Percentiles rank a stretch among this genome's conserved stretches.
Conservation (phyloP, 2,329 filamentous ascomycete species). For the Trematosphaeria pertusa region DNA sequence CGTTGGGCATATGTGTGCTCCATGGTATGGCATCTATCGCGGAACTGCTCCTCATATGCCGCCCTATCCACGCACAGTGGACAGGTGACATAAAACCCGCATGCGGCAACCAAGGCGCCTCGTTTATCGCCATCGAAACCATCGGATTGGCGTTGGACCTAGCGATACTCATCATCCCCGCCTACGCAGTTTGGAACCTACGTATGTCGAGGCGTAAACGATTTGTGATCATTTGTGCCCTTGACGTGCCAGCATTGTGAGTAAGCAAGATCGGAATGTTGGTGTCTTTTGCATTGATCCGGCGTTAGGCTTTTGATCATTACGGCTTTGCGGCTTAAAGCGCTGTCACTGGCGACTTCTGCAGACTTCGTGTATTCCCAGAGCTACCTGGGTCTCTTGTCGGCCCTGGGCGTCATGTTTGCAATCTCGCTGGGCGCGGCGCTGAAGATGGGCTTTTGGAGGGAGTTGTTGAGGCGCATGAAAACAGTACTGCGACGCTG, state of each 20-base stretch:
- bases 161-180: neutral
- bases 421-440: neutral
- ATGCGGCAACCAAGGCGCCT: constrained; percentile 4
- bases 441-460: too few relatives aligned
- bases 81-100: neutral
- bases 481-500: too few relatives aligned
- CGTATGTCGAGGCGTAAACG: neutral
- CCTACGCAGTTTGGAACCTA: neutral
- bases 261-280: neutral
- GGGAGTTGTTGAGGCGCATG: too few relatives aligned
- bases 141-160: constrained; percentile 1
- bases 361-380: constrained; percentile 9
- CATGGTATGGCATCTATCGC: constrained; percentile 4
- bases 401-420: constrained; percentile 3
- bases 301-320: constrained; percentile 1
- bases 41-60: constrained; percentile 6
- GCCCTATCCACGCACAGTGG: constrained; percentile 5
- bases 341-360: neutral
- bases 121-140: constrained; percentile 5
- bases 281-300: neutral
- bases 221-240: neutral
- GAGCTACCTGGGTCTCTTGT: constrained; percentile 5
- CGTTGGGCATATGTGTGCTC: neutral
- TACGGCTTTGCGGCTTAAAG: neutral
- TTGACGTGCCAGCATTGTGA: constrained; percentile 2